Evolutionary conservation across 2,329 filamentous ascomycete genomes (phyloP), one percentile per base, ranked within the genome.

Genomic region (Cytospora chrysosperma): DNA sequence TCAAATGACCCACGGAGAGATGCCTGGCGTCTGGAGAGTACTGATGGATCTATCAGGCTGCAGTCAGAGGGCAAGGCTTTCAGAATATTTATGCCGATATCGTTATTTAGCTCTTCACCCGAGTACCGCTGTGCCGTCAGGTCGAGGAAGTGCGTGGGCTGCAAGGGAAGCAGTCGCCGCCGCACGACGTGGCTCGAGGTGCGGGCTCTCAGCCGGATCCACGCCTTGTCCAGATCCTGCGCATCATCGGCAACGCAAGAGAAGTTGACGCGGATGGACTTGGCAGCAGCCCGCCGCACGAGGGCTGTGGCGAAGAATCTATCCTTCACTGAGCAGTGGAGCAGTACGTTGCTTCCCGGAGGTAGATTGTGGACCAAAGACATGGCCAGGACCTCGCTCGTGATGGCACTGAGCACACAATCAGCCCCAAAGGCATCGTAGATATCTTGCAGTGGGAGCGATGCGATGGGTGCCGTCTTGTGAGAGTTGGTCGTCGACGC

Each of bases 71-170:
- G 54, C 10, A 56, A 21, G 24, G 19, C 24, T 3, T 43, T 34
- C 10, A 15, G 19, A 7, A 56, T 43, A 7, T 24, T 27, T 12
- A 40, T 32, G 24, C 27, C 43, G 2, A 26, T 9, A 32, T 12
- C 34, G 34, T 12, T 17, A 43, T 4, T 30, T 4, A 9, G 28
- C 4, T 30, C 28, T 5, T 5, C 28, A 9, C 28, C 28, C 4
- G 28, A 30, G 5, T 30, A 9, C 28, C 5, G 28, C 4, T 30
- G 28, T 9, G 37, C 12, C 19, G 32, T 56, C 32, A 56, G 19
- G 32, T 56, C 54, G 5, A 43, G 32, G 54, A 56, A 56, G 34
- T 56, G 54, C 43, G 54, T 40, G 24, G 34, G 54, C 21, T 43
- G 34, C 13, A 26, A n/a, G 21, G 10, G 32, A 24, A 56, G 54